These are phyloP conservation scores for Pichia membranifaciens DNA, from an alignment of 805 yeast genomes.

Conservation along the genomic window DNA sequence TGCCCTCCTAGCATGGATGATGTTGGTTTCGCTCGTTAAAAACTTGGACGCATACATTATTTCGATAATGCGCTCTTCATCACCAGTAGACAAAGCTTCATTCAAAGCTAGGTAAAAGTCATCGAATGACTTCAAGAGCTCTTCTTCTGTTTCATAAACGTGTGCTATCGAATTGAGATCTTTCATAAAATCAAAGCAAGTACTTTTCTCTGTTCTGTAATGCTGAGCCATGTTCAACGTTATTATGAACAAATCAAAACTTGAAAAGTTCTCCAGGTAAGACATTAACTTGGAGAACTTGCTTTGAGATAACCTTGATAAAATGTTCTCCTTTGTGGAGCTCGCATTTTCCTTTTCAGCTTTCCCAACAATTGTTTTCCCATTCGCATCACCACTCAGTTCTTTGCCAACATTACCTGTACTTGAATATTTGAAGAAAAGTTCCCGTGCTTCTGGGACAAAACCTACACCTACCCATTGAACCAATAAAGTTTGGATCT, in stretches of 20 bases:
- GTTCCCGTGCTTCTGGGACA: constrained; percentile 55
- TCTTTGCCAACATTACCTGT: no score
- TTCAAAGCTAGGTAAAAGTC: constrained; percentile 16
- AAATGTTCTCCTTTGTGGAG: not conserved
- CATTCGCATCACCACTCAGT: not conserved
- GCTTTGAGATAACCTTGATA: not conserved
- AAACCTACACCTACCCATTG: constrained; percentile 53
- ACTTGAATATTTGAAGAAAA: constrained; percentile 33
- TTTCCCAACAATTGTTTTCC: not conserved
- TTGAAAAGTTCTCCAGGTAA: constrained; percentile 9
- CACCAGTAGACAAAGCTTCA: constrained; percentile 5
- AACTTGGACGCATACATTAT: constrained; percentile 9
- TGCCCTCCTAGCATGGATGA: not conserved
- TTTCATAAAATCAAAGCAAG: constrained; percentile 19
- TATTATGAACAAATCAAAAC: constrained; percentile 15
- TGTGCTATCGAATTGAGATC: constrained; percentile 21
- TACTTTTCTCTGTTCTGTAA: constrained; percentile 16
- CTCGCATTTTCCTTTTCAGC: not conserved
- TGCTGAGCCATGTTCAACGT: constrained; percentile 19
- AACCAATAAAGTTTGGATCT: constrained; percentile 53
- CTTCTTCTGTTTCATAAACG: constrained; percentile 11
- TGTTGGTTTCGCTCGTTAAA: not conserved
- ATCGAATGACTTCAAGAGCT: constrained; percentile 18
- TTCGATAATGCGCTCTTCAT: constrained; percentile 11
- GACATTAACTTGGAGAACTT: constrained; percentile 7